phyloP scores from a whole-genome alignment of 352 stramenopile genomes.

The Globisporangium polare region DNA sequence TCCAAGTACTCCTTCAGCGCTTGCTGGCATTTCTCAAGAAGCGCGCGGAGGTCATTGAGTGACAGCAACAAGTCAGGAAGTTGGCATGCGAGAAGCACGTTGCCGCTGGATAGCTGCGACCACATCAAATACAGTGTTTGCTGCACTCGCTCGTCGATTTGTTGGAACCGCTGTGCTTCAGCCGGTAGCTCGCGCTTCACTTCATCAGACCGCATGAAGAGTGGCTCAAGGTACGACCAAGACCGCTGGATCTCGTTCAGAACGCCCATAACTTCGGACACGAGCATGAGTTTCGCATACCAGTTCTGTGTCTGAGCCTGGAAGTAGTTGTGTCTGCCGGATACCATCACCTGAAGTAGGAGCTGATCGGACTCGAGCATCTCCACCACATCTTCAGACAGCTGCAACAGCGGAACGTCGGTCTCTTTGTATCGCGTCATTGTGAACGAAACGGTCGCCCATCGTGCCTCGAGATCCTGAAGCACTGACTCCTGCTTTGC shows the following conservation, averaged over 20 bases:
- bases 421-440: slow-evolving; percentile 90
- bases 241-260: slow-evolving; percentile 93
- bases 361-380: slow-evolving; percentile 95
- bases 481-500: slow-evolving; percentile 87
- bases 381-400: slow-evolving; percentile 93
- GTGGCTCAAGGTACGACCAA: slow-evolving; percentile 94
- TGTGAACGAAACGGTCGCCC: slow-evolving; percentile 61
- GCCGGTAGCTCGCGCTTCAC: slow-evolving; percentile 93
- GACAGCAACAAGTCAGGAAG: slow-evolving; percentile 68
- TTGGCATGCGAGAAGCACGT: slow-evolving; percentile 78
- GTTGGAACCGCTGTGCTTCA: slow-evolving; percentile 84
- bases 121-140: slow-evolving; percentile 77
- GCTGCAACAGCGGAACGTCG: slow-evolving; percentile 75
- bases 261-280: slow-evolving; percentile 83
- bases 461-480: slow-evolving; percentile 73
- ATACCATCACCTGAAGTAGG: slow-evolving; percentile 91
- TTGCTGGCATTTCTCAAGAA: slow-evolving; percentile 92
- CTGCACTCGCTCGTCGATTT: slow-evolving; percentile 79
- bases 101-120: slow-evolving; percentile 56
- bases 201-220: slow-evolving; percentile 95
- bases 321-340: slow-evolving; percentile 68
- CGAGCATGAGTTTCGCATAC: slow-evolving; percentile 50
- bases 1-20: slow-evolving; percentile 94
- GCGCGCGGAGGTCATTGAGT: slow-evolving; percentile 70
- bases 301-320: slow-evolving; percentile 51